Conservation (phyloP, 768 basidiomycete genomes). For the Suillus alpinus region DNA sequence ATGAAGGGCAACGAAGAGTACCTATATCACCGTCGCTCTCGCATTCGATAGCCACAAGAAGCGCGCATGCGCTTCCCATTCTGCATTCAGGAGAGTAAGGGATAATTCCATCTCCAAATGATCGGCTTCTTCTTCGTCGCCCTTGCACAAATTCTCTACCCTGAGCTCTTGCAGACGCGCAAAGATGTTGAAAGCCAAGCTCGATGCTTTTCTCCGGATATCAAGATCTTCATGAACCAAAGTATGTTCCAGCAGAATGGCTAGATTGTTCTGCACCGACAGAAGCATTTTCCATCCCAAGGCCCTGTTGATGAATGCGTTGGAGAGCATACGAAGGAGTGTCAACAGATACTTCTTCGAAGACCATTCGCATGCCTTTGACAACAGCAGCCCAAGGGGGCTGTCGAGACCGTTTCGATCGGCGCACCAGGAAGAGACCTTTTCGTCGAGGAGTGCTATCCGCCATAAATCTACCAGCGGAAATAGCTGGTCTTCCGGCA, state of each 20-base stretch:
- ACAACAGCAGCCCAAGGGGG: conserved; percentile 45
- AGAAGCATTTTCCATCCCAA: conserved; percentile 41
- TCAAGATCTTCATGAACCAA: conserved; percentile 64
- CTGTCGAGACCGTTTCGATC: conserved; percentile 30
- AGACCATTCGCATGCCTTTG: conserved; percentile 34
- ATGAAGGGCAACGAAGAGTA: conserved; percentile 34
- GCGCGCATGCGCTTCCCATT: conserved; percentile 83
- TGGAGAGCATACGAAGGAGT: conserved; percentile 64
- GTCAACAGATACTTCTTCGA: conserved; percentile 62
- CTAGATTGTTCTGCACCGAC: conserved; percentile 35
- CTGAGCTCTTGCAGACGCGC: conserved; percentile 62
- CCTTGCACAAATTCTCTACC: conserved; percentile 39
- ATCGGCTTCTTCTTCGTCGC: conserved; percentile 51
- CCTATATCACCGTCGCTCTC: conserved; percentile 77
- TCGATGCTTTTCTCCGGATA: conserved; percentile 78
- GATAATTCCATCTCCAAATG: background rate
- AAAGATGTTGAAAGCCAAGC: conserved; percentile 73
- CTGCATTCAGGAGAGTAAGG: conserved; percentile 23
- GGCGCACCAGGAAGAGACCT: conserved; percentile 51
- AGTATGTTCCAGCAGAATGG: conserved; percentile 58
- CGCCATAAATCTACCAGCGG: conserved; percentile 84
- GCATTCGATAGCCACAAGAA: conserved; percentile 73
- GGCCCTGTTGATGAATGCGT: conserved; percentile 50
- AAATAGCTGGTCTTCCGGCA: conserved; percentile 62
- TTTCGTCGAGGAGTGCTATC: conserved; percentile 66